Evolutionary conservation across 2,329 filamentous ascomycete species (phyloP).

Genomic region (Beauveria sp.): DNA sequence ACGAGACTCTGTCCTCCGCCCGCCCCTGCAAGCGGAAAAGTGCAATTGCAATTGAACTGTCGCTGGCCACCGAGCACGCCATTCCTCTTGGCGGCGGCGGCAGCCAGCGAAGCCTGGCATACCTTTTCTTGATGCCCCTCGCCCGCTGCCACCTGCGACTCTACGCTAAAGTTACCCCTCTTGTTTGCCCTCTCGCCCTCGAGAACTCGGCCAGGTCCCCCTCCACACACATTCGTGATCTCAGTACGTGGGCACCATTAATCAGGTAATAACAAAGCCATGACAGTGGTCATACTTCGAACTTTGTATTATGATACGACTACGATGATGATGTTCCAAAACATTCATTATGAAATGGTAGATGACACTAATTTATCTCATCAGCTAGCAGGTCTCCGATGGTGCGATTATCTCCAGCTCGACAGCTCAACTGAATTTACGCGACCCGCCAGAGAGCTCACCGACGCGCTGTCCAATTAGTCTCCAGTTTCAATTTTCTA

Average conservation of each 20-base stretch:
- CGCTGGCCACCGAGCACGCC: constrained; percentile 1
- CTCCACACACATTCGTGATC: background rate
- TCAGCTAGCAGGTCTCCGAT: background rate
- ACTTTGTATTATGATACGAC: too few species aligned
- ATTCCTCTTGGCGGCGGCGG: constrained; percentile 3
- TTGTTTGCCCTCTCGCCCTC: background rate
- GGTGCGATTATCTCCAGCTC: background rate
- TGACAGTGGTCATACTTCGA: too few species aligned
- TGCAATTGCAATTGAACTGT: background rate
- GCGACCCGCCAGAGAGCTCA: background rate
- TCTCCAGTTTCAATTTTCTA: background rate
- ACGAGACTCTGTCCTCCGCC: background rate
- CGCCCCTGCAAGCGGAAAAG: background rate
- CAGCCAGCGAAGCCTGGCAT: background rate
- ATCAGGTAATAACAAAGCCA: too few species aligned
- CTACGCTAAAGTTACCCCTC: background rate
- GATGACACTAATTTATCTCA: background rate
- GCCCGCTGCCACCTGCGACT: background rate
- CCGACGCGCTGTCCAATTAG: background rate
- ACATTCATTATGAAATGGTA: too few species aligned
- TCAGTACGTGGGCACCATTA: background rate
- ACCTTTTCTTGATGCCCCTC: background rate
- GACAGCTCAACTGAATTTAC: background rate
- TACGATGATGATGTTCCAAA: too few species aligned
- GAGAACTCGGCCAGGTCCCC: background rate